phyloP scores from a whole-genome alignment of 1,284 basidiomycete species.

The Butyriboletus regius region DNA sequence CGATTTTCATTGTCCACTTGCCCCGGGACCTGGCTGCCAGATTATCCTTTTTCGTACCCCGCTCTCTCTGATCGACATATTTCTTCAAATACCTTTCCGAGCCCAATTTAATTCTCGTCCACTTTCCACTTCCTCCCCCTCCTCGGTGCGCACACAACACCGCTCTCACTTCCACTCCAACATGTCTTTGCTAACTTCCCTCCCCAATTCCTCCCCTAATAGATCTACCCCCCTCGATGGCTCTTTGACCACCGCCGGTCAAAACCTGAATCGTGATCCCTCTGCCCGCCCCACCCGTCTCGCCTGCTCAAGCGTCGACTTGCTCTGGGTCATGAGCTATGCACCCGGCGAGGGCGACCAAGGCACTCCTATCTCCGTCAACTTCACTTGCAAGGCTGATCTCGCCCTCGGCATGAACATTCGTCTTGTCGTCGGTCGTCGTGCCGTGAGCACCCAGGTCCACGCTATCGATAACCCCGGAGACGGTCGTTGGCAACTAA shows the following conservation, averaged over 20 bases:
- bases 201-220: not conserved
- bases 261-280: slow-evolving; percentile 11
- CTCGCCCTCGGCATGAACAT: slow-evolving; percentile 47
- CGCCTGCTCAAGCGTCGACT: slow-evolving; percentile 40
- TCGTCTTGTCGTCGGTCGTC: slow-evolving; percentile 59
- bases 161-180: not conserved
- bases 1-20: slow-evolving; percentile 16
- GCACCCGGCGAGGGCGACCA: slow-evolving; percentile 54
- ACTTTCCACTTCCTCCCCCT: not conserved
- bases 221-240: not conserved
- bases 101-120: slow-evolving; percentile 22
- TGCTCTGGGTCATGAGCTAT: slow-evolving; percentile 57
- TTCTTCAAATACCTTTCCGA: slow-evolving; percentile 7
- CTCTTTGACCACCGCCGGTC: slow-evolving; percentile 13
- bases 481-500: slow-evolving; percentile 53
- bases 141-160: not conserved
- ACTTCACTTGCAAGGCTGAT: slow-evolving; percentile 51
- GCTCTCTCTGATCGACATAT: slow-evolving; percentile 14
- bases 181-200: not conserved
- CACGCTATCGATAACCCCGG: slow-evolving; percentile 39
- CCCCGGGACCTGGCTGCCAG: too few species aligned
- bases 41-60: slow-evolving; percentile 14
- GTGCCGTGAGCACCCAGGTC: slow-evolving; percentile 55
- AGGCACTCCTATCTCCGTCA: slow-evolving; percentile 52
- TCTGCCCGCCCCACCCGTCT: slow-evolving; percentile 25